Conservation (phyloP, 257 asterid species). For the Jacaranda mimosifolia region DNA sequence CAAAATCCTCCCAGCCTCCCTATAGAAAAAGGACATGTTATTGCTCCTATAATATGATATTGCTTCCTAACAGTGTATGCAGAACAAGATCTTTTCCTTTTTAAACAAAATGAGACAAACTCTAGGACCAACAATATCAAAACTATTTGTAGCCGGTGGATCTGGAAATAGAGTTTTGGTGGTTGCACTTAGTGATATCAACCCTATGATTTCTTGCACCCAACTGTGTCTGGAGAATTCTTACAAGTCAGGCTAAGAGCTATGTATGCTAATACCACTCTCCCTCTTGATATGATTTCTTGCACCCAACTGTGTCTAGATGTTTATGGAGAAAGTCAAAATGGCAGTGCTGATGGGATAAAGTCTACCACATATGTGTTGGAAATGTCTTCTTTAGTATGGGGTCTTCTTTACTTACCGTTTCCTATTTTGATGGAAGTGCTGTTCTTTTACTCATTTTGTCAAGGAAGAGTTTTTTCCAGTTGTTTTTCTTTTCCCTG, state of each 20-base stretch:
- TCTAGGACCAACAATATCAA: too few species aligned
- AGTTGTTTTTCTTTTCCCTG: not conserved
- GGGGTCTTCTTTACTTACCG: too few species aligned
- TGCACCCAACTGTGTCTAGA: not conserved
- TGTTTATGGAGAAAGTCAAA: too few species aligned
- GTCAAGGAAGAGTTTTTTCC: not conserved
- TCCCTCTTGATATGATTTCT: slow-evolving; percentile 26
- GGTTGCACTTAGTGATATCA: not conserved
- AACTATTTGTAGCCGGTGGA: not conserved
- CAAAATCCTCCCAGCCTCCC: not conserved
- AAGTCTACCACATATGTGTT: not conserved
- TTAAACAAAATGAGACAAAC: too few species aligned
- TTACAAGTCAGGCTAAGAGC: too few species aligned
- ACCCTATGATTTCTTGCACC: slow-evolving; percentile 1
- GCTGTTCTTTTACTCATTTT: too few species aligned
- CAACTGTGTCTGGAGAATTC: not conserved
- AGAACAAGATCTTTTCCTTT: too few species aligned
- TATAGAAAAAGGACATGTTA: not conserved
- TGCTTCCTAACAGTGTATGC: too few species aligned
- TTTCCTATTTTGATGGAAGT: not conserved
- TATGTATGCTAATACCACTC: too few species aligned
- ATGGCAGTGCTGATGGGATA: not conserved
- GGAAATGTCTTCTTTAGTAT: too few species aligned
- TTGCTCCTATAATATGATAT: too few species aligned
- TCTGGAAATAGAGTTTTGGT: not conserved